Evolutionary conservation across 1,284 basidiomycete species (phyloP).

Genomic region (Pascua guehoae): DNA sequence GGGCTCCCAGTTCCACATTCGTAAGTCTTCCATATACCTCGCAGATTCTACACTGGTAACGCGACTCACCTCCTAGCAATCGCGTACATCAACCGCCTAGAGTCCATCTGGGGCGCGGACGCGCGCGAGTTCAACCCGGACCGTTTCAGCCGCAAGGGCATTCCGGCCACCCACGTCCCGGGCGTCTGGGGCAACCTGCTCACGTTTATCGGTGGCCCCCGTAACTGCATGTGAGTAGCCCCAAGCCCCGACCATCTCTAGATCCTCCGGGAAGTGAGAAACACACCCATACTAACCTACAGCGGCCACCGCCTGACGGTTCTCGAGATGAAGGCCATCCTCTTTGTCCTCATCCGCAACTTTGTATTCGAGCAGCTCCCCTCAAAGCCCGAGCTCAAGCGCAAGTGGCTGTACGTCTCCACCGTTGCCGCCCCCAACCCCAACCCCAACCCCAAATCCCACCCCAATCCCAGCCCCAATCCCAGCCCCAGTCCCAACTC

Average conservation of each 20-base stretch:
- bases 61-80: constrained; percentile 24
- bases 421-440: too few species aligned
- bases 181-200: constrained; percentile 59
- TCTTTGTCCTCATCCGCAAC: constrained; percentile 56
- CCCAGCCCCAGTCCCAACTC: too few species aligned
- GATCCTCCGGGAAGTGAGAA: constrained; percentile 15
- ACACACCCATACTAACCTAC: neutral
- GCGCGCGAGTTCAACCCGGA: constrained; percentile 59
- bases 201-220: constrained; percentile 1
- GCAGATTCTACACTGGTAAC: too few species aligned
- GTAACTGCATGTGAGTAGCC: constrained; percentile 11
- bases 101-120: constrained; percentile 65
- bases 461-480: too few species aligned
- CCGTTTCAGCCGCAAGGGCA: neutral
- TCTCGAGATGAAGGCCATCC: constrained; percentile 58
- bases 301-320: constrained; percentile 63
- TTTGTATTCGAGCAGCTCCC: constrained; percentile 53
- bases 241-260: neutral
- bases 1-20: constrained; percentile 41
- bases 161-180: constrained; percentile 51
- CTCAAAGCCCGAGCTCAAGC: constrained; percentile 33
- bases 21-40: constrained; percentile 53
- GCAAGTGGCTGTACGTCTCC: constrained; percentile 24
- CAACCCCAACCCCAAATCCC: too few species aligned
- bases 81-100: constrained; percentile 57